phyloP scores from a whole-genome alignment of 768 basidiomycete species.

The Termitomyces sp. region DNA sequence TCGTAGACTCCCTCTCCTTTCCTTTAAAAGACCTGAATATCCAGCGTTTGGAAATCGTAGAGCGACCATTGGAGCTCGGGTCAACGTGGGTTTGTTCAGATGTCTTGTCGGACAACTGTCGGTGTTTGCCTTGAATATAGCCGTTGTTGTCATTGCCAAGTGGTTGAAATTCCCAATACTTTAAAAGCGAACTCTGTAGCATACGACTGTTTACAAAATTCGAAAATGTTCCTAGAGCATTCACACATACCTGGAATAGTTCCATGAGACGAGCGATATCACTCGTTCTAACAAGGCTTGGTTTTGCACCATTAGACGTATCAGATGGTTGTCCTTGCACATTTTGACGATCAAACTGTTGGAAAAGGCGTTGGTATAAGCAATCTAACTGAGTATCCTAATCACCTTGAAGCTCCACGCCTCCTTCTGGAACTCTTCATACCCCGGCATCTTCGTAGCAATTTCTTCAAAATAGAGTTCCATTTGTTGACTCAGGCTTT shows the following conservation, averaged over 20 bases:
- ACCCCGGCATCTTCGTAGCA: conserved; percentile 52
- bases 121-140: conserved; percentile 19
- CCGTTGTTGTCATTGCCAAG: conserved; percentile 20
- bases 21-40: conserved; percentile 25
- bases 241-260: conserved; percentile 58
- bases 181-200: conserved; percentile 57
- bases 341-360: conserved; percentile 69
- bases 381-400: background rate
- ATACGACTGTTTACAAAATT: background rate
- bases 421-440: conserved; percentile 69
- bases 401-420: conserved; percentile 75
- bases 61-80: conserved; percentile 16
- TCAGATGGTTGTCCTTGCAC: conserved; percentile 61
- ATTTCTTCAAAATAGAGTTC: conserved; percentile 74
- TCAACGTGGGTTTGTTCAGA: conserved; percentile 41
- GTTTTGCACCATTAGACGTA: conserved; percentile 34
- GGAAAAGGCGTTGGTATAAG: conserved; percentile 5
- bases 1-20: conserved; percentile 21
- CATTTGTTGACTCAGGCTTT: conserved; percentile 75
- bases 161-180: conserved; percentile 68
- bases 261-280: conserved; percentile 84
- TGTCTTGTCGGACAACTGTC: conserved; percentile 25
- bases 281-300: conserved; percentile 58
- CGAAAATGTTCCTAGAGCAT: background rate
- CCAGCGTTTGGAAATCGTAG: conserved; percentile 23